phyloP scores from a whole-genome alignment of 768 basidiomycete genomes.

The Chalciporus pseudorubinellus region DNA sequence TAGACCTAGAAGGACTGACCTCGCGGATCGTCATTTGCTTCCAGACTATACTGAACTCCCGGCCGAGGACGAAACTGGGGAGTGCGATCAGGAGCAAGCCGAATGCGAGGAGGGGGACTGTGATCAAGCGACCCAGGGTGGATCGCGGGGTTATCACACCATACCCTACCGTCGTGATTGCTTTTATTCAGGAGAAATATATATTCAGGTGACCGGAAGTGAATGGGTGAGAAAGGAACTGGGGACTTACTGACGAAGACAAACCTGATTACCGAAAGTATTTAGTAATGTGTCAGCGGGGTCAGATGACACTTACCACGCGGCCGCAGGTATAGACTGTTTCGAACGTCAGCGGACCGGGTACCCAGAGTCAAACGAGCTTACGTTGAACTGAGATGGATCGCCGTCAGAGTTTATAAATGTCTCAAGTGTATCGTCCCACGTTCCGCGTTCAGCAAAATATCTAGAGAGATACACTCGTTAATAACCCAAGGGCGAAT shows the following conservation, averaged over 20 bases:
- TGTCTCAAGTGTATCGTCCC: constrained; percentile 76
- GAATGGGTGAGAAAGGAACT: background rate
- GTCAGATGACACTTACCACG: constrained; percentile 53
- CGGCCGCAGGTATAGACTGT: constrained; percentile 70
- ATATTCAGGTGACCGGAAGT: background rate
- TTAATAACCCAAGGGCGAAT: background rate
- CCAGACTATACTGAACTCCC: constrained; percentile 91
- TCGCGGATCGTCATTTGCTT: constrained; percentile 65
- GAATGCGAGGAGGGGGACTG: constrained; percentile 82
- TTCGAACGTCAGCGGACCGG: background rate
- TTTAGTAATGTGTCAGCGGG: background rate
- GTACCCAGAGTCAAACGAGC: constrained; percentile 12
- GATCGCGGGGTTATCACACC: constrained; percentile 90
- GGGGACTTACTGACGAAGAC: constrained; percentile 70
- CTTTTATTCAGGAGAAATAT: constrained; percentile 31
- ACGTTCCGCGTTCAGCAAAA: constrained; percentile 87
- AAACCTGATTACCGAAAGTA: constrained; percentile 41
- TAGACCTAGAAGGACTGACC: constrained; percentile 28
- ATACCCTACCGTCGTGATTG: constrained; percentile 88
- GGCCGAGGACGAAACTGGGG: constrained; percentile 86
- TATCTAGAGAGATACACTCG: constrained; percentile 45
- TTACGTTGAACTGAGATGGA: constrained; percentile 71
- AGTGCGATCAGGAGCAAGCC: constrained; percentile 87
- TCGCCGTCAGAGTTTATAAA: constrained; percentile 88
- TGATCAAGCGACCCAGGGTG: constrained; percentile 81